Conservation (phyloP, 2,329 filamentous ascomycete species). For the Graphium sp. region DNA sequence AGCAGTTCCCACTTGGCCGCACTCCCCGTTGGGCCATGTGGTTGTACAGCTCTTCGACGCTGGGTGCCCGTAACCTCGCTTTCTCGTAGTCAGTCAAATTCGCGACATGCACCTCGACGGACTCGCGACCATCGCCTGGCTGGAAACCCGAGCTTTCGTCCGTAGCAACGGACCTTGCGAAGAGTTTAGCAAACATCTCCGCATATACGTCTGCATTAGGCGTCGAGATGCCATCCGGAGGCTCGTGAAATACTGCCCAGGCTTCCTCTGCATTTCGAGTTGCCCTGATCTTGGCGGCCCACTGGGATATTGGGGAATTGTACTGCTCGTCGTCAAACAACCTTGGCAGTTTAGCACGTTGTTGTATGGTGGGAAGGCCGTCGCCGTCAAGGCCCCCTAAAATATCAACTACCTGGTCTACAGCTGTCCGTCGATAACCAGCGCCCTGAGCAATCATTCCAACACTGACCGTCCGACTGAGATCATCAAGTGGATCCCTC, state of each 20-base stretch:
- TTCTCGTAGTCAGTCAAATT: conserved; percentile 50
- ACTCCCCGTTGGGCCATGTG: conserved; percentile 36
- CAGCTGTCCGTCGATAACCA: conserved; percentile 28
- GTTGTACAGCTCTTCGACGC: conserved; percentile 37
- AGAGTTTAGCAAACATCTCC: conserved; percentile 43
- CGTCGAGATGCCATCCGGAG: conserved; percentile 14
- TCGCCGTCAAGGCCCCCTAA: conserved; percentile 33
- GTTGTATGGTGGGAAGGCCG: conserved; percentile 38
- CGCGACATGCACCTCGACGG: conserved; percentile 10
- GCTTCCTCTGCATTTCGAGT: conserved; percentile 46
- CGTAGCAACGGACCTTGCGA: conserved; percentile 14
- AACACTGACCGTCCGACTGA: conserved; percentile 34
- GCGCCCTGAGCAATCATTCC: conserved; percentile 37
- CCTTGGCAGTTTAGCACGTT: conserved; percentile 14
- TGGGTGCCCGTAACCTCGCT: conserved; percentile 43
- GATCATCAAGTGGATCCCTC: conserved; percentile 29
- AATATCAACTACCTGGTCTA: conserved; percentile 31
- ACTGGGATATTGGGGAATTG: conserved; percentile 12
- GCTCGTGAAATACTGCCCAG: conserved; percentile 31
- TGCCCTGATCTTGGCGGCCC: conserved; percentile 39
- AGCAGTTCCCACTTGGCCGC: conserved; percentile 26
- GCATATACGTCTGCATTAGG: conserved; percentile 30
- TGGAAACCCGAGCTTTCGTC: conserved; percentile 6
- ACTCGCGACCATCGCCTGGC: conserved; percentile 9
- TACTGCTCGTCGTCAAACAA: conserved; percentile 1